These are phyloP conservation scores for Termitomyces sp. DNA, from an alignment of 768 basidiomycete species.

Conservation along the genomic window DNA sequence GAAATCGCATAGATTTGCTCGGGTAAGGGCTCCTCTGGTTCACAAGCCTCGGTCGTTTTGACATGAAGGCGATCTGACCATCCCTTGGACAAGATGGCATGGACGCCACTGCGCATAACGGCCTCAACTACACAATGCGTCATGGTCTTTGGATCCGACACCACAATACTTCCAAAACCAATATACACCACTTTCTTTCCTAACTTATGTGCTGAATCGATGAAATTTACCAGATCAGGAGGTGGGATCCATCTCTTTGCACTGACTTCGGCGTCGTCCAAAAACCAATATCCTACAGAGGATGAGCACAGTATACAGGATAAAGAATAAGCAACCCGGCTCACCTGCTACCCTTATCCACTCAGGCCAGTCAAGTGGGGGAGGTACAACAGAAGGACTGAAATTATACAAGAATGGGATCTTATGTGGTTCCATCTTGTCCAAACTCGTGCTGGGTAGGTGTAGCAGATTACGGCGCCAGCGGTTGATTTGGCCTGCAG, in stretches of 20 bases:
- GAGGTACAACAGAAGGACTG: slow-evolving; percentile 85
- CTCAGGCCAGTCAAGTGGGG: slow-evolving; percentile 97
- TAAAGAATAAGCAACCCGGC: not conserved
- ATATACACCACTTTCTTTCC: slow-evolving; percentile 95
- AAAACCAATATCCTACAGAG: slow-evolving; percentile 90
- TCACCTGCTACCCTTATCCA: slow-evolving; percentile 93
- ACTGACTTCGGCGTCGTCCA: slow-evolving; percentile 88
- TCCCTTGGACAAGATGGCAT: slow-evolving; percentile 93
- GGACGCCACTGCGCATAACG: slow-evolving; percentile 79
- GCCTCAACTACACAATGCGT: slow-evolving; percentile 89
- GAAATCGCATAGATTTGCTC: slow-evolving; percentile 79
- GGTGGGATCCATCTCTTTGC: slow-evolving; percentile 89
- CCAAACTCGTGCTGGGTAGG: slow-evolving; percentile 78
- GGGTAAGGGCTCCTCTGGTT: slow-evolving; percentile 67
- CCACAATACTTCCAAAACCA: slow-evolving; percentile 96
- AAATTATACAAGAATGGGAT: slow-evolving; percentile 99
- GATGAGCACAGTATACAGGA: not conserved
- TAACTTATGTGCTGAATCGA: slow-evolving; percentile 65
- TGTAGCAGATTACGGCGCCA: slow-evolving; percentile 80
- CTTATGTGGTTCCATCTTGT: slow-evolving; percentile 96
- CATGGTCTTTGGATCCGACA: slow-evolving; percentile 91
- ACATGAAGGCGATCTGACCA: slow-evolving; percentile 89
- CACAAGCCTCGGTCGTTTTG: slow-evolving; percentile 54
- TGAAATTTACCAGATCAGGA: slow-evolving; percentile 72
- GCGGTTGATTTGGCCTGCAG: slow-evolving; percentile 88